Conservation (phyloP, 257 asterid genomes). For the Oldenlandia corymbosa region DNA sequence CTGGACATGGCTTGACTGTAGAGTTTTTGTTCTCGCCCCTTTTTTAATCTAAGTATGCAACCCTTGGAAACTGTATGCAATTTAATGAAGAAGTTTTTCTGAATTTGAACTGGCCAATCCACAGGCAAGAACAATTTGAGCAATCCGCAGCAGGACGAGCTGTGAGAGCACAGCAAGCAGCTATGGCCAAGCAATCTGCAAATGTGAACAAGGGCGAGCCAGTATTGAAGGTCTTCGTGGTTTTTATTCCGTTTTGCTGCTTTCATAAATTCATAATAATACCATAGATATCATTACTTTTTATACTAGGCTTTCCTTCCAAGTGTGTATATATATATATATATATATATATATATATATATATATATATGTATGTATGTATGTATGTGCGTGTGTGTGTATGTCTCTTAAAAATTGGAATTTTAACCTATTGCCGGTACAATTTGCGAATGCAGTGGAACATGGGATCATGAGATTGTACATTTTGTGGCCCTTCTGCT, state of each 20-base stretch:
- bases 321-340: too few species aligned
- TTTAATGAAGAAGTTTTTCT: neutral
- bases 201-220: slow-evolving; percentile 77
- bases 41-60: neutral
- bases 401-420: neutral
- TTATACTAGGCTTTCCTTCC: too few species aligned
- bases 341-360: too few species aligned
- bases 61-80: neutral
- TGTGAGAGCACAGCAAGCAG: slow-evolving; percentile 78
- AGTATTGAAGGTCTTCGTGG: slow-evolving; percentile 57
- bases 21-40: neutral
- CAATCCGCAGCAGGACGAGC: slow-evolving; percentile 88
- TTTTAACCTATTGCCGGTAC: slow-evolving; percentile 14
- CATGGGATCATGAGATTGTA: slow-evolving; percentile 64
- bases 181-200: slow-evolving; percentile 66
- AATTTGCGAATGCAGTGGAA: slow-evolving; percentile 71
- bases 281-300: too few species aligned
- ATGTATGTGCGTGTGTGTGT: neutral
- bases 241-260: neutral
- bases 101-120: slow-evolving; percentile 2
- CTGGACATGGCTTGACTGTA: neutral
- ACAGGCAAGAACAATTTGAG: slow-evolving; percentile 84
- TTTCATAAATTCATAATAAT: neutral
- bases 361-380: too few species aligned
- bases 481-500: slow-evolving; percentile 17